These are phyloP conservation scores for Moricandia arvensis DNA, from an alignment of 345 rosid species.

Conservation along the genomic window DNA sequence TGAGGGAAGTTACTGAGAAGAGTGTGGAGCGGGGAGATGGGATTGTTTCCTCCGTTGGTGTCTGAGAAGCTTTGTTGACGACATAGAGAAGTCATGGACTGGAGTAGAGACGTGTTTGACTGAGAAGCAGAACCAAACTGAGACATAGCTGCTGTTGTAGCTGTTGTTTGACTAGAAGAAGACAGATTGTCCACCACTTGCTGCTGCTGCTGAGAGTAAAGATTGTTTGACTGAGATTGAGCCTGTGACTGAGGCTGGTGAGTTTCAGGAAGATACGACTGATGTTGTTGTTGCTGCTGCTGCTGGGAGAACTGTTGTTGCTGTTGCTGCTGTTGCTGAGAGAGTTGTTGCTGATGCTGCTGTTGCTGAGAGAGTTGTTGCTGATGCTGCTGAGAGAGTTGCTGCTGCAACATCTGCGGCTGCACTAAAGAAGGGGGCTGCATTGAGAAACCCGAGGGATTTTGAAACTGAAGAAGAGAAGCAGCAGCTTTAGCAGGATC, in stretches of 20 bases:
- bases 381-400: constrained; percentile 44
- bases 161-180: constrained; percentile 33
- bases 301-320: too few species aligned
- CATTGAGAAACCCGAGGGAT: constrained; percentile 51
- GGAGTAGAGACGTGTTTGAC: constrained; percentile 53
- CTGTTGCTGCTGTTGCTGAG: constrained; percentile 18
- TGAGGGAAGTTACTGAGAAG: constrained; percentile 68
- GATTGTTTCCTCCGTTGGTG: constrained; percentile 60
- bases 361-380: constrained; percentile 10
- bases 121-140: constrained; percentile 69
- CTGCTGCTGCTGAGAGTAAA: constrained; percentile 30
- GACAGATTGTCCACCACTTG: constrained; percentile 49
- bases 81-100: constrained; percentile 52
- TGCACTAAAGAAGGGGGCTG: constrained; percentile 56
- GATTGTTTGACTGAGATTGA: constrained; percentile 37
- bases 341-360: neutral
- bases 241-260: constrained; percentile 19
- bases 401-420: constrained; percentile 63
- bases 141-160: constrained; percentile 46
- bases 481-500: constrained; percentile 63
- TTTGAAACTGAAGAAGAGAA: constrained; percentile 65
- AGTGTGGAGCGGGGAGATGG: constrained; percentile 71
- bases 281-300: neutral
- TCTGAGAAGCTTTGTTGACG: constrained; percentile 82
- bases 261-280: constrained; percentile 32